phyloP scores from a whole-genome alignment of 1,284 basidiomycete genomes.

The Volvariella volvacea region DNA sequence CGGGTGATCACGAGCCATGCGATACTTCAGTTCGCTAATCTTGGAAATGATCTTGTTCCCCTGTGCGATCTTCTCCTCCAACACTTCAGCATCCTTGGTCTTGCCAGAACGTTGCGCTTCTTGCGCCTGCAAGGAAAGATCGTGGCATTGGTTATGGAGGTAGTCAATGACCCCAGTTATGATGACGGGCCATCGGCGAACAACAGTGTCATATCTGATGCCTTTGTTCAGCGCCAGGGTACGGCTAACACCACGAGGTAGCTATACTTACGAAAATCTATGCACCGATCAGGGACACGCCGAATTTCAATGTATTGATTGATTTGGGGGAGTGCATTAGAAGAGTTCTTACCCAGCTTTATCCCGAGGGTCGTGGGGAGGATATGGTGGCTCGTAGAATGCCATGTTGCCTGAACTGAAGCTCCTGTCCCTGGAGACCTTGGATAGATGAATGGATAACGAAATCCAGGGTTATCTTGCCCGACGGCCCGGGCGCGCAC shows the following conservation, averaged over 20 bases:
- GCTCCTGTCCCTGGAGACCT: too few relatives aligned
- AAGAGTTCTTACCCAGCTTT: slow-evolving; percentile 38
- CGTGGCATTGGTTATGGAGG: slow-evolving; percentile 54
- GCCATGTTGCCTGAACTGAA: too few relatives aligned
- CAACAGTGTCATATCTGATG: slow-evolving; percentile 30
- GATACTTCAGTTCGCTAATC: slow-evolving; percentile 82
- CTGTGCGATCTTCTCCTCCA: slow-evolving; percentile 62
- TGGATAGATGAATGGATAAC: too few relatives aligned
- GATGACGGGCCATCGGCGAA: slow-evolving; percentile 87
- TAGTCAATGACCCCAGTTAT: slow-evolving; percentile 76
- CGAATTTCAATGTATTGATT: too few relatives aligned
- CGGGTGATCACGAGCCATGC: slow-evolving; percentile 77
- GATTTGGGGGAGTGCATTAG: not conserved
- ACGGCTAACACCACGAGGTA: slow-evolving; percentile 8
- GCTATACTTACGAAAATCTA: slow-evolving; percentile 48
- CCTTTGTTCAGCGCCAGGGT: slow-evolving; percentile 1
- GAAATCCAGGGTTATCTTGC: too few relatives aligned
- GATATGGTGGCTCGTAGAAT: slow-evolving; percentile 43
- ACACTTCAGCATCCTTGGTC: slow-evolving; percentile 6
- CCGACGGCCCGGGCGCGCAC: too few relatives aligned
- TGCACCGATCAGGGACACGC: slow-evolving; percentile 1
- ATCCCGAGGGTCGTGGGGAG: slow-evolving; percentile 64
- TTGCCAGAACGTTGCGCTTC: not conserved
- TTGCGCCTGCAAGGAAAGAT: slow-evolving; percentile 20
- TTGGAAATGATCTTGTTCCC: slow-evolving; percentile 78